These are phyloP conservation scores for Haplosporangium gracile DNA, from an alignment of 192 early-diverging fungal species.

Conservation along the genomic window DNA sequence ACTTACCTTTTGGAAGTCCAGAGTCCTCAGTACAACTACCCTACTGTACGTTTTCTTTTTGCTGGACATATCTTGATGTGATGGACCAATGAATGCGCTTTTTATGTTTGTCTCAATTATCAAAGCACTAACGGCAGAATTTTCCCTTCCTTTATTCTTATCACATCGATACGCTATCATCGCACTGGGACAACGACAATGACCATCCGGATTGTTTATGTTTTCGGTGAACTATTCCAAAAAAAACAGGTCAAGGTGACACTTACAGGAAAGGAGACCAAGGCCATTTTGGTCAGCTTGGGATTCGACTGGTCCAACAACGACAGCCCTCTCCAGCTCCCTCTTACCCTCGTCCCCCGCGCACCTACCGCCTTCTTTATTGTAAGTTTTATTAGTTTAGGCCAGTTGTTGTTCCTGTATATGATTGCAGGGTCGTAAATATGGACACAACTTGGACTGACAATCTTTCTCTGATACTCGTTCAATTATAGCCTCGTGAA, in stretches of 20 bases:
- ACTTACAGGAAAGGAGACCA: slow-evolving; percentile 52
- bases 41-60: slow-evolving; percentile 53
- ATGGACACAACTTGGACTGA: too few relatives aligned
- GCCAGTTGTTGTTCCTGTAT: background rate
- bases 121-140: background rate
- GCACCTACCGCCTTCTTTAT: slow-evolving; percentile 62
- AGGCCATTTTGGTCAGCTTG: slow-evolving; percentile 49
- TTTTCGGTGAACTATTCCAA: background rate
- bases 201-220: background rate
- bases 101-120: background rate
- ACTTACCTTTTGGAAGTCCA: slow-evolving; percentile 68
- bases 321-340: slow-evolving; percentile 59
- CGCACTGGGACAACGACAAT: background rate
- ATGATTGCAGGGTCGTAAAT: background rate
- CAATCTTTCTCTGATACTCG: background rate
- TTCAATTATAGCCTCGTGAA: slow-evolving; percentile 59
- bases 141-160: background rate
- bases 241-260: slow-evolving; percentile 61
- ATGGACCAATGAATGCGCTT: too few relatives aligned
- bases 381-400: slow-evolving; percentile 36
- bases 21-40: slow-evolving; percentile 65
- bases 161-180: background rate
- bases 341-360: slow-evolving; percentile 60
- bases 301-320: slow-evolving; percentile 65
- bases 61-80: too few relatives aligned